phyloP scores from a whole-genome alignment of 192 early-diverging fungal genomes.

The Mortierella antarctica region DNA sequence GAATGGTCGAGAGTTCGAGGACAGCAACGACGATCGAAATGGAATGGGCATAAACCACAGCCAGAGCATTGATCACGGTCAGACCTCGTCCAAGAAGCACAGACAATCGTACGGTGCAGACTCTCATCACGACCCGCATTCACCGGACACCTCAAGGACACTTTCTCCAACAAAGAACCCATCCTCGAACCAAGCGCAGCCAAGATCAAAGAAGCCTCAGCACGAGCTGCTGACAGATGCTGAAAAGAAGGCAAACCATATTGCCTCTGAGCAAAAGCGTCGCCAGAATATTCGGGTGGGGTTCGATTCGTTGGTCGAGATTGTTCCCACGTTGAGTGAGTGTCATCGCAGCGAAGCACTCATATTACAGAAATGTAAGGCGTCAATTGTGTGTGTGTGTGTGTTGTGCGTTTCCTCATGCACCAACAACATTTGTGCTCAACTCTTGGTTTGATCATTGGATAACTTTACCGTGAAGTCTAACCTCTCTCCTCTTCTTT shows the following conservation, averaged over 20 bases:
- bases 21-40: constrained; percentile 25
- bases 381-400: not conserved
- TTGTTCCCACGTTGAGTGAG: constrained; percentile 85
- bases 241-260: constrained; percentile 96
- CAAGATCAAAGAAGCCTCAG: constrained; percentile 51
- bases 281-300: constrained; percentile 91
- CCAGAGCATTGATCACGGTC: not conserved
- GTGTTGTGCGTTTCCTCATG: constrained; percentile 1
- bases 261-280: constrained; percentile 94
- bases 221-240: constrained; percentile 87
- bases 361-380: constrained; percentile 82
- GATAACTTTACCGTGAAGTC: too few relatives aligned
- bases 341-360: constrained; percentile 87
- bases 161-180: constrained; percentile 8
- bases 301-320: constrained; percentile 89
- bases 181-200: constrained; percentile 8
- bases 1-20: constrained; percentile 8
- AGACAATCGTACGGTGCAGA: not conserved
- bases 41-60: constrained; percentile 9
- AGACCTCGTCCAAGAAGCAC: not conserved
- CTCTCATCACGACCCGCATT: not conserved
- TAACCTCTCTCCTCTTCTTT: not conserved
- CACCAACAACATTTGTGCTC: not conserved
- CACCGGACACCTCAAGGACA: constrained; percentile 7
- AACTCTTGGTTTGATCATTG: not conserved